A percentile compares a stretch with the other conserved stretches of the same genome.
phyloP scores from a whole-genome alignment of 257 asterid genomes.

The Haberlea rhodopensis region DNA sequence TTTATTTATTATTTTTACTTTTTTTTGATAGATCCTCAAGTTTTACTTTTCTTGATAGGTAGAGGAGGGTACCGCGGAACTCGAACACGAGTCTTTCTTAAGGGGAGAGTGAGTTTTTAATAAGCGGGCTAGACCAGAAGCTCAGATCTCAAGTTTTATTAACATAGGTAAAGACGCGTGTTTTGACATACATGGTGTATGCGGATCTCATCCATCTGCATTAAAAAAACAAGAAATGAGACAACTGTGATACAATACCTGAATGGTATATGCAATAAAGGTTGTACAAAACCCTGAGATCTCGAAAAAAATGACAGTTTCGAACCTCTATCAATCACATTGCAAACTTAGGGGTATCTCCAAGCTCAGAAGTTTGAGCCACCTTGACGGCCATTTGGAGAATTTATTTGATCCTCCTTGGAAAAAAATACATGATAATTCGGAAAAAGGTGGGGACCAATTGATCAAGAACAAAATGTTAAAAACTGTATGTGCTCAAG shows the following conservation, averaged over 20 bases:
- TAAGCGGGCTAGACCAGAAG: no score
- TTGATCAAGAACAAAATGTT: slow-evolving; percentile 14
- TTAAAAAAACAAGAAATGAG: no score
- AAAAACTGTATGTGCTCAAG: no score
- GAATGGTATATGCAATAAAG: neutral
- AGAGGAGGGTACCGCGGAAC: no score
- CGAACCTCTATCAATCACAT: neutral
- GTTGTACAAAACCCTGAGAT: neutral
- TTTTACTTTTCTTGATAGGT: no score
- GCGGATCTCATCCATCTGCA: neutral
- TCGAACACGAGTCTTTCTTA: no score
- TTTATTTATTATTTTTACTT: no score
- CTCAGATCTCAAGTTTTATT: neutral
- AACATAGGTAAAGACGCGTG: neutral
- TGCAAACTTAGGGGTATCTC: neutral
- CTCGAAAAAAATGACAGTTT: neutral
- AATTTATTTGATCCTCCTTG: neutral
- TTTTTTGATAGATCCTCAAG: no score
- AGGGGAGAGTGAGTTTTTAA: no score
- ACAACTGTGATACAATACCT: neutral
- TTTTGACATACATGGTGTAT: no score
- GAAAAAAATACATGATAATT: neutral
- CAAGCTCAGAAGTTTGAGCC: neutral
- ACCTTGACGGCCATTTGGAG: neutral
- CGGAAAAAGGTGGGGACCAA: neutral